A percentile compares a stretch with the other conserved stretches of the same genome.
Conservation (phyloP, 192 early-diverging fungal genomes). For the Linnemannia schmuckeri region DNA sequence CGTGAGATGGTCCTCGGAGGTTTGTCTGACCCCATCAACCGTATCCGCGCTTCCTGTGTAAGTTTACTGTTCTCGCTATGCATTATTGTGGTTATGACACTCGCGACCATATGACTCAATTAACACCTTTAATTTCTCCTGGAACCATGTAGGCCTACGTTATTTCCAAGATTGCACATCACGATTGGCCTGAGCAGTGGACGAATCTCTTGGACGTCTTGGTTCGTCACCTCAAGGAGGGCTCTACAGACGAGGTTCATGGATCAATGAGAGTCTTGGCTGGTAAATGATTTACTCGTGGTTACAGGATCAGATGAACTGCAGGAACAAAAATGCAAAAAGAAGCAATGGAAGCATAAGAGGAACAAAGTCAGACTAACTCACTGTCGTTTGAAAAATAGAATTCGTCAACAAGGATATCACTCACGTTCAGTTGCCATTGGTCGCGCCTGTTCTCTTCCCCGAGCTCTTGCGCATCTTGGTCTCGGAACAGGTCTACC, state of each 20-base stretch:
- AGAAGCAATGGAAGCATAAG: neutral
- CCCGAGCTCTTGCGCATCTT: constrained; percentile 90
- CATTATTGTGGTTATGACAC: neutral
- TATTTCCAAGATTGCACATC: constrained; percentile 89
- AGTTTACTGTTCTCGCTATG: neutral
- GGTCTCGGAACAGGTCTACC: constrained; percentile 68
- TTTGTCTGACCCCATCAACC: constrained; percentile 67
- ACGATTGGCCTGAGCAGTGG: constrained; percentile 97
- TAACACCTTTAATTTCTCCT: neutral
- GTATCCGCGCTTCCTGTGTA: constrained; percentile 77
- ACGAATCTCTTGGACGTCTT: constrained; percentile 87
- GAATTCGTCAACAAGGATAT: constrained; percentile 91
- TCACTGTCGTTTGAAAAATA: constrained; percentile 7
- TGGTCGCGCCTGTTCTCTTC: constrained; percentile 83
- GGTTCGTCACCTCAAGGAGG: constrained; percentile 73
- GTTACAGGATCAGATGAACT: neutral
- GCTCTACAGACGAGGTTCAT: constrained; percentile 80
- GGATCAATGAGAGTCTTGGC: constrained; percentile 89
- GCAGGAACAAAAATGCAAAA: neutral
- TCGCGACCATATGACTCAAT: neutral
- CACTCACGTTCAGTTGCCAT: constrained; percentile 87
- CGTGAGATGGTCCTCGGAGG: constrained; percentile 70
- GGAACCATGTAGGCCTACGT: constrained; percentile 75
- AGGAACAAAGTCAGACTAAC: neutral
- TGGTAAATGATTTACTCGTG: constrained; percentile 29